Evolutionary conservation across 345 rosid genomes (phyloP).

Genomic region (Camelina sativa): DNA sequence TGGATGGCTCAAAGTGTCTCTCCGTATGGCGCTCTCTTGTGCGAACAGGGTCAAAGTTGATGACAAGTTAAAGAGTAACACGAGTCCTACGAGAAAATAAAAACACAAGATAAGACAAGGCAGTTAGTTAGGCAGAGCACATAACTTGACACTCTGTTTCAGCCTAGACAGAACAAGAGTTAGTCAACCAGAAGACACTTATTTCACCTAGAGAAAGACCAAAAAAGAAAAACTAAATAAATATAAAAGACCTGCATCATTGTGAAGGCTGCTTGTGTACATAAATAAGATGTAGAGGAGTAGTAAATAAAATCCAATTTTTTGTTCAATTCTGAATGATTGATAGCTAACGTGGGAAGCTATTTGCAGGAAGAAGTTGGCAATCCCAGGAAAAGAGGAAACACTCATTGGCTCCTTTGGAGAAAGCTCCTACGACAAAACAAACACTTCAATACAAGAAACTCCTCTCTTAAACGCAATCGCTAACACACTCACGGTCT

Average conservation of each 20-base stretch:
- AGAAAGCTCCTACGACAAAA: constrained; percentile 86
- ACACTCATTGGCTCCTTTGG: constrained; percentile 49
- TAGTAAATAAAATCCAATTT: constrained; percentile 33
- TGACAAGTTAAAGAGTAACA: constrained; percentile 24
- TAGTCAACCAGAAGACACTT: constrained; percentile 8
- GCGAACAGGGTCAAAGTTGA: constrained; percentile 78
- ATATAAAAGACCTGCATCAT: constrained; percentile 78
- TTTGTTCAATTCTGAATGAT: constrained; percentile 64
- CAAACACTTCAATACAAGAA: constrained; percentile 69
- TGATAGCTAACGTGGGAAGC: constrained; percentile 59
- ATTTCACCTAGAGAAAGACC: constrained; percentile 37
- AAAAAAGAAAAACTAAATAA: constrained; percentile 43
- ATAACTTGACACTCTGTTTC: neutral
- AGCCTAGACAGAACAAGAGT: constrained; percentile 14
- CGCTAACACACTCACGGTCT: neutral
- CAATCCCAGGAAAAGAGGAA: constrained; percentile 52
- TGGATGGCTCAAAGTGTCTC: constrained; percentile 77
- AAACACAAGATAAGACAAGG: constrained; percentile 14
- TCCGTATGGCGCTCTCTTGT: constrained; percentile 74
- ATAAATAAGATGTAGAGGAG: constrained; percentile 55
- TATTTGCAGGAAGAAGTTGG: constrained; percentile 52
- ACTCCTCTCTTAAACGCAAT: constrained; percentile 36
- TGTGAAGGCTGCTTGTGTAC: constrained; percentile 71
- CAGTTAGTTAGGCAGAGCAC: neutral
- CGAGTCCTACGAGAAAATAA: constrained; percentile 51